Conservation (phyloP, 192 early-diverging fungal species). For the Linnemannia elongata region DNA sequence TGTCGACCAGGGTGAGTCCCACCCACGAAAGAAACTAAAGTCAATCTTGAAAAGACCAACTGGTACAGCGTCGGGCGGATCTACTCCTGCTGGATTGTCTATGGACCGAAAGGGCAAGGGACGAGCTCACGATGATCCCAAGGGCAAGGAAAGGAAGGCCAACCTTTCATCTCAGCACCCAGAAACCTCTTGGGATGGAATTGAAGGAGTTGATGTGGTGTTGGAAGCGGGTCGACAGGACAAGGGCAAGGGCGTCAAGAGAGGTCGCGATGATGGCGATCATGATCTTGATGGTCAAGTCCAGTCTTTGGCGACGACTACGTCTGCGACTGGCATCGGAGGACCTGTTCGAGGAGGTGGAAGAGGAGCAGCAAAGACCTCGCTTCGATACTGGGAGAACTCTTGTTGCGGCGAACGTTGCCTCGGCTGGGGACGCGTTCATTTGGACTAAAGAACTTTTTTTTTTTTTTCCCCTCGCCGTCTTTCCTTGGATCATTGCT, state of each 20-base stretch:
- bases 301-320: not conserved
- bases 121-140: not conserved
- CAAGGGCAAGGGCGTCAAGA: not conserved
- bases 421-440: conserved; percentile 25
- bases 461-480: too few species aligned
- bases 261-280: not conserved
- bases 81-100: not conserved
- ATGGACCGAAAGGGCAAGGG: not conserved
- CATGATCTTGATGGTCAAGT: not conserved
- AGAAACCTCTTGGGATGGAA: not conserved
- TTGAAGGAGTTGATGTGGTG: not conserved
- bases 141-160: conserved; percentile 12
- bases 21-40: not conserved
- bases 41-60: not conserved
- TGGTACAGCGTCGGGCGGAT: not conserved
- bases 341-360: not conserved
- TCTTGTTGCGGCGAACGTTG: conserved; percentile 43
- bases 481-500: not conserved
- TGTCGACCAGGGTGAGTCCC: not conserved
- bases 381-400: conserved; percentile 37
- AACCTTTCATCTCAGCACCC: not conserved
- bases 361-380: not conserved
- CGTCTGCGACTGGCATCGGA: not conserved
- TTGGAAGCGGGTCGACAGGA: not conserved
- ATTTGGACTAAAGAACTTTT: not conserved